Evolutionary conservation across 1,284 basidiomycete species (phyloP).

Genomic region (Leccinum solheimii): DNA sequence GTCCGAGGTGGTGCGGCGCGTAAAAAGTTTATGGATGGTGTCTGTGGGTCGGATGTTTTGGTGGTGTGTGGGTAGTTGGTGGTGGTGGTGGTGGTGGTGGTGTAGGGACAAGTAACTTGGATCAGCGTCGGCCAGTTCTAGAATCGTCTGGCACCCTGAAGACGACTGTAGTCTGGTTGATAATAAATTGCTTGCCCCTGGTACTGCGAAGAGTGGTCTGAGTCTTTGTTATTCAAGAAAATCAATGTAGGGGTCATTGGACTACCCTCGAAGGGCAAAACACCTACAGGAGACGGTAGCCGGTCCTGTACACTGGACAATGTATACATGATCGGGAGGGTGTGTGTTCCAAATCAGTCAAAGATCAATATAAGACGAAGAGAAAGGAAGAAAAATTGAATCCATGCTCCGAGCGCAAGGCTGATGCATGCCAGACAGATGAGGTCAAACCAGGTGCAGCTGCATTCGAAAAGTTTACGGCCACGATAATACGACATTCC

Average conservation of each 20-base stretch:
- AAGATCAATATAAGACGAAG: not conserved
- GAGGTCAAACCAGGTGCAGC: no score
- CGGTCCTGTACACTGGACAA: not conserved
- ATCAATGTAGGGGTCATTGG: not conserved
- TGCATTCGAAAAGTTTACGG: not conserved
- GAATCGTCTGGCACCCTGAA: conserved; percentile 8
- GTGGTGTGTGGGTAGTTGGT: conserved; percentile 8
- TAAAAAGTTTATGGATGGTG: conserved; percentile 16
- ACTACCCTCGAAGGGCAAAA: not conserved
- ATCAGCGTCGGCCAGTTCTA: conserved; percentile 3
- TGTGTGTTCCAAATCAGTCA: not conserved
- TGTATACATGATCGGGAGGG: not conserved
- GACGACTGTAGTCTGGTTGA: conserved; percentile 14
- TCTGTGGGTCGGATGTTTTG: conserved; percentile 17
- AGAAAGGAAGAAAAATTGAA: not conserved
- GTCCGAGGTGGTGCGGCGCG: conserved; percentile 19
- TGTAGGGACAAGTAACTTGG: not conserved
- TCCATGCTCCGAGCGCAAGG: not conserved
- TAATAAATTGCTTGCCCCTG: conserved; percentile 14
- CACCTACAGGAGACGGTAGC: not conserved
- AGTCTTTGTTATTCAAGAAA: not conserved
- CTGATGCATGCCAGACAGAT: no score
- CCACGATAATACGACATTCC: not conserved
- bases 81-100: conserved; percentile 5
- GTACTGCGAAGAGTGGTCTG: not conserved